Conservation (phyloP, 495 filamentous ascomycete species). For the Baudoinia panamericana region DNA sequence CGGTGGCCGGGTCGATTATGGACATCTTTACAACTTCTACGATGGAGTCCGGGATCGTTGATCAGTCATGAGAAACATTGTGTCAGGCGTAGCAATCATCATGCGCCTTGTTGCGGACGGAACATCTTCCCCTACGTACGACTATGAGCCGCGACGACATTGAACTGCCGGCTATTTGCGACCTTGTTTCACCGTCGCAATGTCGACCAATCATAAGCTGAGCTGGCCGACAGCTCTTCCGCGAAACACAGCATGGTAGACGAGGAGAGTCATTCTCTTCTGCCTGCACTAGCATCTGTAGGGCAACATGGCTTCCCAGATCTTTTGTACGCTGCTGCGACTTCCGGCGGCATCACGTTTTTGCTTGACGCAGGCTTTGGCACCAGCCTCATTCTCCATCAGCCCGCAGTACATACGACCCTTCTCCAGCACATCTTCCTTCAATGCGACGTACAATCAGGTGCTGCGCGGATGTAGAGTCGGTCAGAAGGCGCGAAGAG, state of each 20-base stretch:
- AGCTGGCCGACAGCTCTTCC: too few relatives aligned
- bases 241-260: too few relatives aligned
- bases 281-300: neutral
- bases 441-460: slow-evolving; percentile 32
- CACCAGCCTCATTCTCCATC: neutral
- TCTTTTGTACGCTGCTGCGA: slow-evolving; percentile 13
- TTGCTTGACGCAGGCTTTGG: slow-evolving; percentile 2
- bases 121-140: too few relatives aligned
- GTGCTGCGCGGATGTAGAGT: slow-evolving; percentile 56
- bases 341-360: slow-evolving; percentile 13
- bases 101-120: too few relatives aligned
- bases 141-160: too few relatives aligned
- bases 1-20: slow-evolving; percentile 44
- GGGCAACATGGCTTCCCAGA: slow-evolving; percentile 4
- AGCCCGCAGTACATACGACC: slow-evolving; percentile 6
- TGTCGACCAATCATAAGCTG: too few relatives aligned
- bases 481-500: slow-evolving; percentile 62
- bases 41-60: too few relatives aligned
- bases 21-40: too few relatives aligned
- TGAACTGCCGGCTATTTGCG: too few relatives aligned
- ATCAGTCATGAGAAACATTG: too few relatives aligned
- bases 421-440: slow-evolving; percentile 18
- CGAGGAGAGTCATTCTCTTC: neutral
- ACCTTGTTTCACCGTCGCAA: too few relatives aligned
- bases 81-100: too few relatives aligned